Evolutionary conservation across 2,329 filamentous ascomycete species (phyloP).

Genomic region (Xenosphaeropsis pyriputrescens): DNA sequence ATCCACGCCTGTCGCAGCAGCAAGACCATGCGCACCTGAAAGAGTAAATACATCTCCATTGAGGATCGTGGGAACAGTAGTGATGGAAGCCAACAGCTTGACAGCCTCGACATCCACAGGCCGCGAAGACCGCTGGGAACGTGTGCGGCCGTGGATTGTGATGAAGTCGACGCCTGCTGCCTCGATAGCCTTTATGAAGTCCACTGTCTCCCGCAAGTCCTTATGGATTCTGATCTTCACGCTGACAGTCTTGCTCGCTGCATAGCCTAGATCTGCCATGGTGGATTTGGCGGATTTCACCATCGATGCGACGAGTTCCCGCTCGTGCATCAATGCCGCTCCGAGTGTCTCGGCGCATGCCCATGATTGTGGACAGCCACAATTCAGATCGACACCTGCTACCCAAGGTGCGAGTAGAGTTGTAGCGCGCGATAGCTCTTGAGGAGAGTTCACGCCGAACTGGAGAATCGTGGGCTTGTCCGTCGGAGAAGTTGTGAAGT

Average conservation of each 20-base stretch:
- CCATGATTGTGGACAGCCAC: conserved; percentile 61
- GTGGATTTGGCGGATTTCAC: conserved; percentile 38
- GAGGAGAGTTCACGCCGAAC: conserved; percentile 47
- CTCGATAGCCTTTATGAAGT: conserved; percentile 48
- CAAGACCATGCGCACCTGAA: conserved; percentile 17
- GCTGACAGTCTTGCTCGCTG: conserved; percentile 35
- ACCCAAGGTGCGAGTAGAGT: conserved; percentile 45
- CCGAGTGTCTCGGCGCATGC: conserved; percentile 54
- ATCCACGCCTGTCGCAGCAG: conserved; percentile 25
- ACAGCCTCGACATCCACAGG: conserved; percentile 50
- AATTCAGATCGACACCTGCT: conserved; percentile 56
- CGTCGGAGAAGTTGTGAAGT: conserved; percentile 44
- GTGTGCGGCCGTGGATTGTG: conserved; percentile 54
- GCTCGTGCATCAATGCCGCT: conserved; percentile 52
- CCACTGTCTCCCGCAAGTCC: conserved; percentile 38
- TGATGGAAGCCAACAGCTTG: conserved; percentile 25
- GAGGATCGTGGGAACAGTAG: conserved; percentile 44
- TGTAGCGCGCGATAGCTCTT: conserved; percentile 47
- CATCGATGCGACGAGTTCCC: conserved; percentile 52
- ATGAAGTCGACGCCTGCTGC: conserved; percentile 48
- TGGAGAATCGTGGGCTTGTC: conserved; percentile 48
- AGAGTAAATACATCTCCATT: conserved; percentile 58
- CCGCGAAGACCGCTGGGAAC: conserved; percentile 41
- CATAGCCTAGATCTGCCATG: conserved; percentile 37
- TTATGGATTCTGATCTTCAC: conserved; percentile 58